These are phyloP conservation scores for Eucalyptus regnans DNA, from an alignment of 345 rosid species.

Conservation along the genomic window DNA sequence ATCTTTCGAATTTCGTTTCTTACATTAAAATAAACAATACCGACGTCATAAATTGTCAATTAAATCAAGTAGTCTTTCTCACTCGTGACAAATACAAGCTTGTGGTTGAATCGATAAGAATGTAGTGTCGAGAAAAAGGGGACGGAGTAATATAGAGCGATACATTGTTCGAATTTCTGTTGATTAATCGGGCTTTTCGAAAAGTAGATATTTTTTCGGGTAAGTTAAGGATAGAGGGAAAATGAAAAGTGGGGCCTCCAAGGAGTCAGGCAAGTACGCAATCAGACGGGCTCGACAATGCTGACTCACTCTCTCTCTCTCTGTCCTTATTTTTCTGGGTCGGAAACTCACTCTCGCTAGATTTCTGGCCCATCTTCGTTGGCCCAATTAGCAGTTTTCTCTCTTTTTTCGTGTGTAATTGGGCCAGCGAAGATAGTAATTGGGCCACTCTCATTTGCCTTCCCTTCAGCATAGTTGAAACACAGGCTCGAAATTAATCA, in stretches of 20 bases:
- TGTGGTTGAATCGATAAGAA: background rate
- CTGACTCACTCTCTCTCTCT: background rate
- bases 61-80: rapidly evolving
- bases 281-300: background rate
- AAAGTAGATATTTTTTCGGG: background rate
- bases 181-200: background rate
- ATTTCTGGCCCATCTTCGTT: background rate
- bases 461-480: background rate
- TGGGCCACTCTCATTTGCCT: background rate
- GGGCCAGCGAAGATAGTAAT: background rate
- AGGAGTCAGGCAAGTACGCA: background rate
- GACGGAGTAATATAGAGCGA: background rate
- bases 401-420: background rate
- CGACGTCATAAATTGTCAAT: rapidly evolving
- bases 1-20: background rate
- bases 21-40: rapidly evolving
- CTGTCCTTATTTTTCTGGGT: too few species aligned
- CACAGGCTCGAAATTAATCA: background rate
- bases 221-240: background rate
- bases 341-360: background rate
- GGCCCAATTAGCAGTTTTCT: background rate
- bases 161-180: background rate
- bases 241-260: background rate
- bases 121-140: background rate
- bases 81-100: background rate